Evolutionary conservation across 2,329 filamentous ascomycete species (phyloP).

Genomic region (Aureobasidium sp.): DNA sequence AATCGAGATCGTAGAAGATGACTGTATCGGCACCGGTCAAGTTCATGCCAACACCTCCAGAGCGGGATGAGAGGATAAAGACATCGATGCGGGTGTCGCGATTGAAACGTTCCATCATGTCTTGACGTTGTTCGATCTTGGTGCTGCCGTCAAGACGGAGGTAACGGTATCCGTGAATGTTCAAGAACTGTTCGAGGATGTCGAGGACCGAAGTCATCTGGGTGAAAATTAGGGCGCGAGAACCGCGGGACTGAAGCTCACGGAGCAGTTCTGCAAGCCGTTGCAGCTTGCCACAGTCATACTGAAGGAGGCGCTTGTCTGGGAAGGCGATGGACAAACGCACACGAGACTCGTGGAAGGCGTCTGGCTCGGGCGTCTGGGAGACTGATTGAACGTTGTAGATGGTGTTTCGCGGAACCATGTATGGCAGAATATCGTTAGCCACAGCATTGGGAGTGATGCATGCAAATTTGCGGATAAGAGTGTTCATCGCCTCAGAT

Average conservation of each 20-base stretch:
- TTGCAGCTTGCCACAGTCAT: slow-evolving; percentile 95
- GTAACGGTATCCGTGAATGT: slow-evolving; percentile 96
- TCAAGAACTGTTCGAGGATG: slow-evolving; percentile 94
- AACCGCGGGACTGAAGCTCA: slow-evolving; percentile 78
- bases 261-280: slow-evolving; percentile 79
- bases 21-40: slow-evolving; percentile 94
- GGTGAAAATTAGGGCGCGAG: slow-evolving; percentile 94
- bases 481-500: slow-evolving; percentile 63
- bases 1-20: slow-evolving; percentile 98
- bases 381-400: slow-evolving; percentile 40
- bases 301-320: slow-evolving; percentile 91
- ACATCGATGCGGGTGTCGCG: slow-evolving; percentile 77
- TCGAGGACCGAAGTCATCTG: slow-evolving; percentile 99
- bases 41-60: slow-evolving; percentile 92
- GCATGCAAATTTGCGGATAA: slow-evolving; percentile 82
- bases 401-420: slow-evolving; percentile 35
- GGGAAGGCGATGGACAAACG: slow-evolving; percentile 93
- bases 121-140: slow-evolving; percentile 90
- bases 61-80: slow-evolving; percentile 92
- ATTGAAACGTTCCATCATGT: slow-evolving; percentile 95
- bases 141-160: slow-evolving; percentile 93
- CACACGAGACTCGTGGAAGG: slow-evolving; percentile 91
- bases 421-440: slow-evolving; percentile 62
- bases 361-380: slow-evolving; percentile 48
- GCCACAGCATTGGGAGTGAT: slow-evolving; percentile 85